phyloP scores from a whole-genome alignment of 768 basidiomycete species.

The Tulasnella sp. region DNA sequence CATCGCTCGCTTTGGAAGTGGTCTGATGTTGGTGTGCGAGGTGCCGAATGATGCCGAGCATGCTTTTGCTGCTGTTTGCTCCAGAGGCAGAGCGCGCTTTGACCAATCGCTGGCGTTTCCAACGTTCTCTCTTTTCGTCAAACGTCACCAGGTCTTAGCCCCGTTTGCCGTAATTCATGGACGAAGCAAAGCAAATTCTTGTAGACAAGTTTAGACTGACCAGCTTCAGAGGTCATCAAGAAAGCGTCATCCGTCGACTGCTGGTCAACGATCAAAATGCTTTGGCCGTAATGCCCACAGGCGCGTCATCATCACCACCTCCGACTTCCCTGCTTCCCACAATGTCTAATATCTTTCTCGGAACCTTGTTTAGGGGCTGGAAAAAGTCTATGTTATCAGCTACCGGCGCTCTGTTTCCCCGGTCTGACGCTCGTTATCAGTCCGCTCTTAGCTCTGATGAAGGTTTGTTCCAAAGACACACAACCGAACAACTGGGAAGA shows the following conservation, averaged over 20 bases:
- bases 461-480: too few species aligned
- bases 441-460: slow-evolving; percentile 24
- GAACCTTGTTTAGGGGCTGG: slow-evolving; percentile 24
- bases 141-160: not conserved
- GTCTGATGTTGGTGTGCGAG: not conserved
- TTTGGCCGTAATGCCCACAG: slow-evolving; percentile 34
- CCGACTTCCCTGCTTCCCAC: not conserved
- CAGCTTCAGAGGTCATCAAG: slow-evolving; percentile 31
- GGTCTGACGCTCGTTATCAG: slow-evolving; percentile 29
- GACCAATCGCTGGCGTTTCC: too few species aligned
- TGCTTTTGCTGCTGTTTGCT: not conserved
- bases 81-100: not conserved
- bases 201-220: slow-evolving; percentile 28
- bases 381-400: slow-evolving; percentile 32
- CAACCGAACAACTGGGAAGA: not conserved
- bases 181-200: slow-evolving; percentile 25
- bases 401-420: slow-evolving; percentile 32
- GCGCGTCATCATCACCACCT: slow-evolving; percentile 19
- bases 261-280: slow-evolving; percentile 32
- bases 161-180: slow-evolving; percentile 22
- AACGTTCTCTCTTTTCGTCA: not conserved
- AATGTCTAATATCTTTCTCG: slow-evolving; percentile 1
- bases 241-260: slow-evolving; percentile 29
- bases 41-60: not conserved
- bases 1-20: not conserved